Base-by-base conservation (phyloP, 495 filamentous ascomycete species). In the Aspergillus steynii region DNA sequence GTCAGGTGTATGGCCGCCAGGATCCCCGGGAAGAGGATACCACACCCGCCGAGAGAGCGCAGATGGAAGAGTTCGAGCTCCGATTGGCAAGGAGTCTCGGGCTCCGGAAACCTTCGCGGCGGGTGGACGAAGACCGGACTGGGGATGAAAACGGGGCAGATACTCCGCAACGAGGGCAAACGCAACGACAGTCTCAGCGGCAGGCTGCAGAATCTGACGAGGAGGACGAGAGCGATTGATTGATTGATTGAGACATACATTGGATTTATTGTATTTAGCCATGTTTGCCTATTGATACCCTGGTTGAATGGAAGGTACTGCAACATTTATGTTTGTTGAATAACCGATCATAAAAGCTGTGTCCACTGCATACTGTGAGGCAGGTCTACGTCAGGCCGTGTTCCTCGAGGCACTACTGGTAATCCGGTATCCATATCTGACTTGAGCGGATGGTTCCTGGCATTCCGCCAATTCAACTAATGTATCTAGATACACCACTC, bases 1-100 rank as follows among this genome's bases (percentile, higher is more conserved):
- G 82, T 56, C 77, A 75, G 58, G 87, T 90, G 14, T 87, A 87
- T 68, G 77, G 74, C 31, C 69, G 61, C 32, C 70, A 69, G 65
- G 56, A 66, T 70, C 59, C 62, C 61, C 64, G 61, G 62, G 70
- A 70, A 62, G 62, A 66, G 51, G 77, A 83, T 58, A 75, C 87
- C n/a, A 76, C 83, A 10, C 73, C 78, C 56, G 68, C 73, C 2
- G 69, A 73, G 63, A 66, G 61, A 42, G 62, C 69, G 20, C 65
- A 58, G 31, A 63, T 62, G 25, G 68, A 69, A 32, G 68, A 75
- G 29, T 74, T 77, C 55, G 73, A 75, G 56, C 62, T 61, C 6
- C 64, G 66, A 51, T 60, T 74, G 47, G 61, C 58, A 58, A 70
- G 72, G 62, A 77, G 70, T 63, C 50, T 75, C 55, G 74, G 74